Conservation (phyloP, 305 asterid species). For the Fraxinus baroniana region DNA sequence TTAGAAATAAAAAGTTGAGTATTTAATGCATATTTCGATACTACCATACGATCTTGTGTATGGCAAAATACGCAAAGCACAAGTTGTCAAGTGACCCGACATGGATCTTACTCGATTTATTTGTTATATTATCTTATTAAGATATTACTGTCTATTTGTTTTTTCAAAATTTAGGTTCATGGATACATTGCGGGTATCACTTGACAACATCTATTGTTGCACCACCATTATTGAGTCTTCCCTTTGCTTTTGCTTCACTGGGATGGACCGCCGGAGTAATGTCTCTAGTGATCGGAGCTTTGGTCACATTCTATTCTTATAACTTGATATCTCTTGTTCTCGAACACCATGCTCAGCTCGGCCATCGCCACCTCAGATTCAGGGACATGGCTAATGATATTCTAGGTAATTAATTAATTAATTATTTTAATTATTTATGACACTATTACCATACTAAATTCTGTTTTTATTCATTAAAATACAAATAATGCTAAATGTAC, state of each 20-base stretch:
- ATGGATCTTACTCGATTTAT: background rate
- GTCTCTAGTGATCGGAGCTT: slow-evolving; percentile 52
- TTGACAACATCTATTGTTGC: slow-evolving; percentile 84
- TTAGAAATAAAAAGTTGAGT: too few species aligned
- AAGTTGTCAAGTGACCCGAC: background rate
- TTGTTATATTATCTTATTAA: background rate
- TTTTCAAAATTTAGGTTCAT: slow-evolving; percentile 47
- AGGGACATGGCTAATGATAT: slow-evolving; percentile 79
- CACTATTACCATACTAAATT: background rate
- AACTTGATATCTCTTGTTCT: slow-evolving; percentile 65
- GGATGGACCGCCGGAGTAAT: slow-evolving; percentile 75
- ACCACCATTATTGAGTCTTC: slow-evolving; percentile 74
- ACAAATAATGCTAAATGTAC: too few species aligned
- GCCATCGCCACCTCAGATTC: slow-evolving; percentile 67
- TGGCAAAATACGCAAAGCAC: background rate
- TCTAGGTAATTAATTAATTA: slow-evolving; percentile 45
- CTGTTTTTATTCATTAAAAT: background rate
- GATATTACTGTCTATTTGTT: background rate
- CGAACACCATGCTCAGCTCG: slow-evolving; percentile 65
- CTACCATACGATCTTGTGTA: background rate
- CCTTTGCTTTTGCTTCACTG: slow-evolving; percentile 70
- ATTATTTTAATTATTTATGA: background rate
- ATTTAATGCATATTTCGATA: background rate
- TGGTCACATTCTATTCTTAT: slow-evolving; percentile 67
- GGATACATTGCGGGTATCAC: slow-evolving; percentile 85